Evolutionary conservation across 192 early-diverging fungal species (phyloP).

Genomic region (Backusella westeae): DNA sequence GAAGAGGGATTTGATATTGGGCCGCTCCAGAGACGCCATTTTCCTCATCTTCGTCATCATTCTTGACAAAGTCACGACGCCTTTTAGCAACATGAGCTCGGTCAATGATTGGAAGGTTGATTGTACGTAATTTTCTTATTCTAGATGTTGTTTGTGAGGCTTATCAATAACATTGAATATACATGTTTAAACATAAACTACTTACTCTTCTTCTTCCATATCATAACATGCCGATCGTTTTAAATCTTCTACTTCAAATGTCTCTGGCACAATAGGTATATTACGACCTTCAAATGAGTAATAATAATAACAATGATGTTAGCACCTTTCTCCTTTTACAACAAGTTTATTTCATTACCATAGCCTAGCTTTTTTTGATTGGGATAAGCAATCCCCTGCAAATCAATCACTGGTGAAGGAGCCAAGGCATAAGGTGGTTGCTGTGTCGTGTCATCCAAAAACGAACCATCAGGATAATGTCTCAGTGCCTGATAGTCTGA

Average conservation of each 20-base stretch:
- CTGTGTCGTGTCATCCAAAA: slow-evolving; percentile 72
- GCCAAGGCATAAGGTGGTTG: slow-evolving; percentile 61
- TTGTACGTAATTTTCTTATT: neutral
- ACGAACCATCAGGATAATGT: slow-evolving; percentile 60
- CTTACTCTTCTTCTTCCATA: slow-evolving; percentile 44
- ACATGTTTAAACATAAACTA: neutral
- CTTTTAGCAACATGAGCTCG: slow-evolving; percentile 23
- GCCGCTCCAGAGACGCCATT: neutral
- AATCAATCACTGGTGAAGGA: slow-evolving; percentile 58
- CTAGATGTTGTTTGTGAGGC: neutral
- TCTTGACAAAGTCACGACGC: slow-evolving; percentile 33
- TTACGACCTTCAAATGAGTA: slow-evolving; percentile 41
- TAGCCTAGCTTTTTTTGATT: slow-evolving; percentile 55
- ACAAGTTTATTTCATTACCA: slow-evolving; percentile 16
- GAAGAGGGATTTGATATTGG: slow-evolving; percentile 15
- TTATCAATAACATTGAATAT: neutral
- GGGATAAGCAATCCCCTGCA: slow-evolving; percentile 65
- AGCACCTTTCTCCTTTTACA: neutral
- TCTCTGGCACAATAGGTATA: slow-evolving; percentile 47
- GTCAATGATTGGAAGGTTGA: slow-evolving; percentile 23
- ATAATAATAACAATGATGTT: neutral
- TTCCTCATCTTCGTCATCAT: slow-evolving; percentile 36
- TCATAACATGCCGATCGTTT: slow-evolving; percentile 38
- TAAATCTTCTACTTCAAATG: slow-evolving; percentile 50
- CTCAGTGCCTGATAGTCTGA: slow-evolving; percentile 72